phyloP scores from a whole-genome alignment of 192 early-diverging fungal species.

The Coemansia sp. region DNA sequence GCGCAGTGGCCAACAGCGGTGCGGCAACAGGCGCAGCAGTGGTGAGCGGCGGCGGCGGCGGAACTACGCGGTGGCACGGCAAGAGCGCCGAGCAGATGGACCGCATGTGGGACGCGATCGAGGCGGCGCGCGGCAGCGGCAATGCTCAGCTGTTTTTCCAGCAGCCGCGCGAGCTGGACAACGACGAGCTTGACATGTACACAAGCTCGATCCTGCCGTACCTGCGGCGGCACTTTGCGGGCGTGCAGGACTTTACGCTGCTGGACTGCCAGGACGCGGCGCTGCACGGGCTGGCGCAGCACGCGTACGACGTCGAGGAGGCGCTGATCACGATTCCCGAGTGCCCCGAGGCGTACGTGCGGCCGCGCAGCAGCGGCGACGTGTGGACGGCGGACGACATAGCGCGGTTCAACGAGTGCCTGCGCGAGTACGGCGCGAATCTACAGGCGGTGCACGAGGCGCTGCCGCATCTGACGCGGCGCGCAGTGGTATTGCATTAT shows the following conservation, averaged over 20 bases:
- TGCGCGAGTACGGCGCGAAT: slow-evolving; percentile 68
- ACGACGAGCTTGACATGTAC: slow-evolving; percentile 58
- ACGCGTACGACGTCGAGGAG: slow-evolving; percentile 59
- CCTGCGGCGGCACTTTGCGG: slow-evolving; percentile 32
- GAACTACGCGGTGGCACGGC: slow-evolving; percentile 40
- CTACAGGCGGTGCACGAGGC: slow-evolving; percentile 61
- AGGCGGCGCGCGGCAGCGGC: slow-evolving; percentile 38
- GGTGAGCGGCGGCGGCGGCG: slow-evolving; percentile 22
- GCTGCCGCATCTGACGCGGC: slow-evolving; percentile 49
- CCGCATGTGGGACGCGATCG: slow-evolving; percentile 48
- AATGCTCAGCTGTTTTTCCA: slow-evolving; percentile 50
- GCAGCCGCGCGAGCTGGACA: slow-evolving; percentile 37
- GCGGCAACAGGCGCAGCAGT: slow-evolving; percentile 6
- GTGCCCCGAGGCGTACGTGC: slow-evolving; percentile 45
- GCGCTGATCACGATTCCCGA: slow-evolving; percentile 59
- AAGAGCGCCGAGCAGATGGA: slow-evolving; percentile 54
- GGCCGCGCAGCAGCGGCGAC: slow-evolving; percentile 56
- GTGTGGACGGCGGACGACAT: slow-evolving; percentile 61
- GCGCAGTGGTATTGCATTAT: slow-evolving; percentile 63
- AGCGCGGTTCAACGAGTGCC: slow-evolving; percentile 62
- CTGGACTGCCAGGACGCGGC: slow-evolving; percentile 69
- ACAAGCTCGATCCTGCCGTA: slow-evolving; percentile 49
- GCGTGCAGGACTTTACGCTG: slow-evolving; percentile 48
- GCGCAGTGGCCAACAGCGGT: not conserved
- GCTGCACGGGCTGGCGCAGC: slow-evolving; percentile 56